Base-by-base conservation (phyloP, 1,284 basidiomycete species). In the Puccinia horiana region DNA sequence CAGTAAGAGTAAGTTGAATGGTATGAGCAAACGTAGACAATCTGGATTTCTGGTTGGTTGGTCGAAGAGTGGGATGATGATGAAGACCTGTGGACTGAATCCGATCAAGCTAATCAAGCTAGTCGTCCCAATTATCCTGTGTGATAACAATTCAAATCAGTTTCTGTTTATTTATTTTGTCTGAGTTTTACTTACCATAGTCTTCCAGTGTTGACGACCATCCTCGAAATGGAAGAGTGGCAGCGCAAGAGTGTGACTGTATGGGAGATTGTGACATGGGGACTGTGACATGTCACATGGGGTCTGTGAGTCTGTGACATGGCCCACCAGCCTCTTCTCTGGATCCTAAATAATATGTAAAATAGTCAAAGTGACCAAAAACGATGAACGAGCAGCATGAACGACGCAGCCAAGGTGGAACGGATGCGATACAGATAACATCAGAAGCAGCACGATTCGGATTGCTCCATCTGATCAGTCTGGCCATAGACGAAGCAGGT, bases 61-160 rank as follows among this genome's bases (percentile, higher is more conserved):
- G 85, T 95, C 95, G 56, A 76, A 83, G 29, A 83, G 83, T 26
- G 94, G 94, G 92, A 93, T 94, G 87, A 96, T 91, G 84, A 97
- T 89, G 87, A 93, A 95, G 85, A 95, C 90, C 87, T 98, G 95
- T 1, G 92, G 91, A 18, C 93, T 92, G 87, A 94, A 94, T 0
- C 93, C 90, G 84, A 97, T 94, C 88, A 96, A 98, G 67, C 89
- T 91, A 84, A 98, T 96, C 69, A 98, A 90, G 84, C 88, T 88
- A 63, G 92, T 88, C 75, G 94, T 94, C 84, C 91, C 90, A 12
- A 73, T 78, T 58, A 89, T 86, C 88, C 89, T 89, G 75, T 26
- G 8, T 58, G 49, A 37, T 9, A 9, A 65, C 11, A 44, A 26
- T 14, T 11, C 32, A 23, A 4, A 47, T 69, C 16, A 73, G 47